Base-by-base conservation (phyloP, 1,139 yeast genomes). In the Candida sp. region DNA sequence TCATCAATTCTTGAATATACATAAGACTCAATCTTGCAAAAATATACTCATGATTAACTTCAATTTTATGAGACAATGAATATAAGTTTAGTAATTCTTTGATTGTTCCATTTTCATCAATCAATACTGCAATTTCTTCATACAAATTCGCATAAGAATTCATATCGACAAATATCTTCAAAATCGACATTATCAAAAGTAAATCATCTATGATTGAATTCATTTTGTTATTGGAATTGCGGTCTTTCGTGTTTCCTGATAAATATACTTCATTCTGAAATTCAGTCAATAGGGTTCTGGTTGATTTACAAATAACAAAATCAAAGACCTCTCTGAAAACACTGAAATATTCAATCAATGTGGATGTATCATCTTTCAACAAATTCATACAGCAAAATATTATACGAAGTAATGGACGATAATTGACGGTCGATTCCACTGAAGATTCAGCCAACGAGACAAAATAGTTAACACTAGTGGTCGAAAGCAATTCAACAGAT, bases 11-110 rank as follows among this genome's bases (percentile, higher is more conserved):
- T 47, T 81, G 79, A 37, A 89, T 71, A 50, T 81, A 87, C 58
- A 81, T 76, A 49, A 91, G 68, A 25, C 91, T 73, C 41, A 88
- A 64, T 49, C 87, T 93, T 0, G 95, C 95, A 58, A 85, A 81
- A 0, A 84, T 69, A 30, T 79, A 80, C 43, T 87, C 95, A 30
- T 76, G 80, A 46, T 81, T 78, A 3, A 81, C 68, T 47, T 77
- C 79, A 35, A 85, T 70, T 37, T 79, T 63, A 53, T 86, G 87
- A 0, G 95, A 79, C 45, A 82, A 79, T 0, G 93, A 77, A 58
- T 82, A 89, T 12, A 87, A 67, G 45, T 81, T 79, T 53, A 87
- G 63, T 27, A 88, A 72, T 0, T 87, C 73, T 42, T 80, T 76
- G 30, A 86, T 71, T 1, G 89, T 78, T 2, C 84, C 89, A 27